Percentiles rank a stretch among this genome's conserved stretches.
These are phyloP conservation scores for Trichoderma aggressivum DNA, from an alignment of 2,329 filamentous ascomycete genomes.

Conservation along the genomic window DNA sequence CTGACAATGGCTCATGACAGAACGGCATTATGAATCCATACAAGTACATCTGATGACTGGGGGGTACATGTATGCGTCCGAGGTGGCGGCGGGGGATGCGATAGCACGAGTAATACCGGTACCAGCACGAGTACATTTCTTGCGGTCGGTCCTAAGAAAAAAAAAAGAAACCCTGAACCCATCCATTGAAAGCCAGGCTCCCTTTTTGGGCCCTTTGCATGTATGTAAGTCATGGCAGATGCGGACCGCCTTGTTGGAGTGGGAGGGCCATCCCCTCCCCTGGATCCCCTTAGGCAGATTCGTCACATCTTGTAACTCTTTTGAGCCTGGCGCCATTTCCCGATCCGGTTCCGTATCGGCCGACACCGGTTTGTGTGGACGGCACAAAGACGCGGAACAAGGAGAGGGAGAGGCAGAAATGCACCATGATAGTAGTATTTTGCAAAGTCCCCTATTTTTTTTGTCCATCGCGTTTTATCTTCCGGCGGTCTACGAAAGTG, in stretches of 20 bases:
- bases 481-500: neutral
- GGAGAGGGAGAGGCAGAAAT: neutral
- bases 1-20: slow-evolving; percentile 43
- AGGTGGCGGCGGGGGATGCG: slow-evolving; percentile 9
- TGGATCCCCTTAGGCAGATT: slow-evolving; percentile 16
- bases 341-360: slow-evolving; percentile 8
- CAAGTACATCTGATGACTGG: slow-evolving; percentile 70
- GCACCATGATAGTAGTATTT: neutral
- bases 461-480: neutral
- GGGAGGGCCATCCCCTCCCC: neutral
- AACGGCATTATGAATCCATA: slow-evolving; percentile 99
- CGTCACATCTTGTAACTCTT: slow-evolving; percentile 18
- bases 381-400: neutral
- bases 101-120: neutral
- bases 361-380: slow-evolving; percentile 1
- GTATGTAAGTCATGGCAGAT: slow-evolving; percentile 17
- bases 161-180: no score
- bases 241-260: neutral
- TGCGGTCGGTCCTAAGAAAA: neutral
- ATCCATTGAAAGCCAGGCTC: neutral
- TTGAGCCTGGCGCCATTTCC: slow-evolving; percentile 13
- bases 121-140: neutral
- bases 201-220: slow-evolving; percentile 15
- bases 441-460: neutral
- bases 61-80: neutral